These are phyloP conservation scores for Stylonectria norvegica DNA, from an alignment of 2,329 filamentous ascomycete genomes.

Conservation along the genomic window DNA sequence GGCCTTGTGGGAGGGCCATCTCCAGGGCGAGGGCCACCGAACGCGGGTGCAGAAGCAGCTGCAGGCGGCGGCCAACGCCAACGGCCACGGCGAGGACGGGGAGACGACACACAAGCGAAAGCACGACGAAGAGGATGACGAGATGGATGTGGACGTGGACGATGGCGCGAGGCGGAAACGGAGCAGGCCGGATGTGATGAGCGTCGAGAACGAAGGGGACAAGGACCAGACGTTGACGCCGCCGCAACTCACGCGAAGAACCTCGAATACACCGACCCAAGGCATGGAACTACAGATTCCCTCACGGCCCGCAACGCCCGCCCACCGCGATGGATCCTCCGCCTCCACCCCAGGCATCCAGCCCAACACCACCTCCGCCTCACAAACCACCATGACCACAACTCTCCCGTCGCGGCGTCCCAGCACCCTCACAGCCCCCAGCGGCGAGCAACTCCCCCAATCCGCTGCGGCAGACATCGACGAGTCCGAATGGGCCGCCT, in stretches of 20 bases:
- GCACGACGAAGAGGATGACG: constrained; percentile 33
- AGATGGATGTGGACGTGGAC: constrained; percentile 35
- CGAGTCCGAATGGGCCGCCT: constrained; percentile 82
- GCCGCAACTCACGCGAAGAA: constrained; percentile 42
- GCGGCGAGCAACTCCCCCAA: constrained; percentile 16
- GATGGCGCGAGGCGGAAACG: constrained; percentile 43
- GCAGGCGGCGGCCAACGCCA: constrained; percentile 13
- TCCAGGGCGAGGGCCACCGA: constrained; percentile 45
- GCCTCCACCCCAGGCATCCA: constrained; percentile 37
- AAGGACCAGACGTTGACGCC: constrained; percentile 34
- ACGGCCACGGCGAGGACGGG: constrained; percentile 11
- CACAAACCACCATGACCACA: constrained; percentile 14
- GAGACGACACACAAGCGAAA: constrained; percentile 33
- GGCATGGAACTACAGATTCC: constrained; percentile 62
- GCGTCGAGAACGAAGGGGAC: constrained; percentile 13
- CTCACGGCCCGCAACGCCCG: constrained; percentile 60
- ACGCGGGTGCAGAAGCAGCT: constrained; percentile 22
- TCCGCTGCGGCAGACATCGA: constrained; percentile 41
- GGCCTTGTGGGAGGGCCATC: constrained; percentile 63
- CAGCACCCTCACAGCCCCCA: constrained; percentile 19
- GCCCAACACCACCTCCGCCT: constrained; percentile 9
- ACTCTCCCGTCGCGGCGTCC: constrained; percentile 32
- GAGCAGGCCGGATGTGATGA: constrained; percentile 37
- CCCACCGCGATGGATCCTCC: constrained; percentile 40
- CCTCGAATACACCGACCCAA: constrained; percentile 51